A percentile compares a stretch with the other conserved stretches of the same genome.
Conservation (phyloP, 192 early-diverging fungal genomes). For the Entophlyctis luteolus region DNA sequence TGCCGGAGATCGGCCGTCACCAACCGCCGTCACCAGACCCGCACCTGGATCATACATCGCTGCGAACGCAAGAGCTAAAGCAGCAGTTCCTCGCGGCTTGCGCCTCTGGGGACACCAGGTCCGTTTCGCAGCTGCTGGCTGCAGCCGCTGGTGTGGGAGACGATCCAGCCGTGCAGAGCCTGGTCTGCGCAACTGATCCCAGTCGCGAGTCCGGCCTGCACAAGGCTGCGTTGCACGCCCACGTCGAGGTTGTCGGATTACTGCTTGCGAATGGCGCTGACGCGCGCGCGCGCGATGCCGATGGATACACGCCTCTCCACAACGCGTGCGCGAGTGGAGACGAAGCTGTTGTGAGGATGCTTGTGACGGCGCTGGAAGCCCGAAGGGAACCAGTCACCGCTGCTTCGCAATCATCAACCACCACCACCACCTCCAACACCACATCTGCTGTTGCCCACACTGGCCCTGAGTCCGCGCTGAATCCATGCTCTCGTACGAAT, state of each 20-base stretch:
- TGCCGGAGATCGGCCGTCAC: no score
- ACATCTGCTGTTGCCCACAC: not conserved
- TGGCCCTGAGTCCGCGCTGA: not conserved
- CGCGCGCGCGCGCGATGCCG: slow-evolving; percentile 62
- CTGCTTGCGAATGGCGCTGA: slow-evolving; percentile 59
- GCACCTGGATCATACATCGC: no score
- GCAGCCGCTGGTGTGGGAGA: no score
- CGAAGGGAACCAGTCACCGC: slow-evolving; percentile 60
- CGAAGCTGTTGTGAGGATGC: slow-evolving; percentile 48
- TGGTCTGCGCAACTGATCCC: no score
- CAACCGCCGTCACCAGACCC: no score
- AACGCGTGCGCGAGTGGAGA: slow-evolving; percentile 67
- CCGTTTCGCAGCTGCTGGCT: no score
- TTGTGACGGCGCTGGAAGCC: slow-evolving; percentile 51
- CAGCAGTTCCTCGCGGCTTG: no score
- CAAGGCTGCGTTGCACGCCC: slow-evolving; percentile 70
- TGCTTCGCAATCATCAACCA: no score
- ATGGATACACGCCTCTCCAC: slow-evolving; percentile 80
- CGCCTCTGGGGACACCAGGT: no score
- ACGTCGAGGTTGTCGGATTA: slow-evolving; percentile 53
- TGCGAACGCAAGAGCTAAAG: no score
- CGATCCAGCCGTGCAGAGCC: no score
- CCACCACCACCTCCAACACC: slow-evolving; percentile 65
- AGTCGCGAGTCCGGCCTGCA: slow-evolving; percentile 72
- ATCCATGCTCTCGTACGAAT: not conserved